A percentile compares a stretch with the other conserved stretches of the same genome.
Evolutionary conservation across 2,329 filamentous ascomycete genomes (phyloP).

Genomic region (Septoria linicola): DNA sequence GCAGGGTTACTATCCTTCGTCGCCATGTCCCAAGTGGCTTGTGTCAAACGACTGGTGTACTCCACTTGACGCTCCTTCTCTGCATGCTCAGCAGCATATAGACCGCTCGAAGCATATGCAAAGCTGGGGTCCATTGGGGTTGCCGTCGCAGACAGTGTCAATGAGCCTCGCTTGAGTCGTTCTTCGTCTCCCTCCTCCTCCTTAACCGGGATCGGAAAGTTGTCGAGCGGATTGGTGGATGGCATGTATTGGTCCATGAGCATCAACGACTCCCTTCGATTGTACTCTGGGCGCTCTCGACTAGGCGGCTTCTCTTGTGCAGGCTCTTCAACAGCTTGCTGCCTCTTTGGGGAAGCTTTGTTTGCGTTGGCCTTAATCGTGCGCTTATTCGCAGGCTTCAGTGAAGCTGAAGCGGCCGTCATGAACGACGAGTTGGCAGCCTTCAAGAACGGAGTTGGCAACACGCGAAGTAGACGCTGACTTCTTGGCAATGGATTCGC

Average conservation of each 20-base stretch:
- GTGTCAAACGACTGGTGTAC: constrained; percentile 83
- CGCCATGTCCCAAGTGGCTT: constrained; percentile 90
- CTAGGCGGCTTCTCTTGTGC: constrained; percentile 28
- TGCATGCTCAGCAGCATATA: constrained; percentile 57
- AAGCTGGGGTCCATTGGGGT: constrained; percentile 43
- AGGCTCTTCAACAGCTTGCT: constrained; percentile 17
- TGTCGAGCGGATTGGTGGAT: constrained; percentile 36
- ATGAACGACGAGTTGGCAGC: constrained; percentile 96
- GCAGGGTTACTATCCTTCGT: constrained; percentile 91
- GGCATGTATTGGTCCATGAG: constrained; percentile 51
- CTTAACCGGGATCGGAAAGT: constrained; percentile 31
- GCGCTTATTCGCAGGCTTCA: constrained; percentile 37
- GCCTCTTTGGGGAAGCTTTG: constrained; percentile 22
- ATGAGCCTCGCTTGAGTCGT: constrained; percentile 25
- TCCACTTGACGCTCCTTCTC: constrained; percentile 70
- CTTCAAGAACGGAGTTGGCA: constrained; percentile 87
- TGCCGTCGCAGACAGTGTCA: constrained; percentile 37
- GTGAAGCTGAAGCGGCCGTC: constrained; percentile 71
- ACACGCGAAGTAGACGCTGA: constrained; percentile 82
- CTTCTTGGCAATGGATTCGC: constrained; percentile 85
- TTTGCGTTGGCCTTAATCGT: constrained; percentile 17
- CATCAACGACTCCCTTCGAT: constrained; percentile 49
- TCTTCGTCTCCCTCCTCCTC: constrained; percentile 29
- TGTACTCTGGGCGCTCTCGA: constrained; percentile 33
- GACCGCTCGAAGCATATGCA: constrained; percentile 39